Base-by-base conservation (phyloP, 768 basidiomycete species). In the Leccinum longicurvipes region DNA sequence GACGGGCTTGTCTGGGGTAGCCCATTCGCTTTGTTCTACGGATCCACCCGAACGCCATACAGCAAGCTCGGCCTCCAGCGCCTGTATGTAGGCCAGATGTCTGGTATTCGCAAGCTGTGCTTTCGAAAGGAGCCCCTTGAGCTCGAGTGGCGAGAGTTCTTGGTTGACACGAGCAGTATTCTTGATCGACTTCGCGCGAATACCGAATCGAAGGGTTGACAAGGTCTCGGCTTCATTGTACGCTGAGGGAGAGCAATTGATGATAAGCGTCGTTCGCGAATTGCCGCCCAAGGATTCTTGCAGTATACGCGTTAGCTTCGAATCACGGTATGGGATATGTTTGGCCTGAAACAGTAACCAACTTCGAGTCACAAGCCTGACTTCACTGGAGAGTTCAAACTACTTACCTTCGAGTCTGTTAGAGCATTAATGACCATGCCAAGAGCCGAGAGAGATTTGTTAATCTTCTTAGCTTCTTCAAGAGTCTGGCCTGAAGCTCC, bases 131-230 rank as follows among this genome's bases (percentile, higher is more conserved):
- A 97, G 78, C 11, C 84, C 86, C 72, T 98, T 99, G 76, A 99
- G 89, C 67, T 99, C 97, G 48, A 94, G 78, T 2, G 97, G 96
- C 3, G 96, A 92, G 50, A 99, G 82, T 72, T 99, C 97, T 51
- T 94, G 93, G 72, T 99, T 99, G 76, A 99, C 92, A 46, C 97
- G 90, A 58, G 97, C 97, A 58, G 91, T 92, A 74, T 99, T 99
- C 91, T 98, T 98, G 84, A 99, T 99, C n/a, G 92, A 91, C 75
- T 99, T 99, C n/a, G 97, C 96, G 61, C 97, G 92, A 70, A 98
- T 98, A 79, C 97, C 97, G 72, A 99, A 99, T 24, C 97, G 89
- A n/a, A 99, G 83, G 4, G 97, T 99, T 3, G 89, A 90, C 31
- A 99, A 79, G 0, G 97, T 99, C 73, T 99, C 97, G 3, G 91